Base-by-base conservation (phyloP, 108 stramenopile genomes). In the Nannochloropsis salina region DNA sequence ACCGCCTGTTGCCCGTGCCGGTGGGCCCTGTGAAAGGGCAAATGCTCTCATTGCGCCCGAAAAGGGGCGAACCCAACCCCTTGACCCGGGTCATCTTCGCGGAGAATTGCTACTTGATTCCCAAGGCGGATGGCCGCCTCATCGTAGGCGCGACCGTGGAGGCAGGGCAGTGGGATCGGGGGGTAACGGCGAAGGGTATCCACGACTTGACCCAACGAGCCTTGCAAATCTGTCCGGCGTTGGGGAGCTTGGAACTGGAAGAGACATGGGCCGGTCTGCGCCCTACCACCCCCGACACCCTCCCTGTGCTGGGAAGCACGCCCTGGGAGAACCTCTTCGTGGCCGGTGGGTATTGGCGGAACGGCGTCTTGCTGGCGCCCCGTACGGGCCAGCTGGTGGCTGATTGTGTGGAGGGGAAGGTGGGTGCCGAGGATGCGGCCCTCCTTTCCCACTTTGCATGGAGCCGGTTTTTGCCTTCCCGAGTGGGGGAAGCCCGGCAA, bases 291-390 rank as follows among this genome's bases (percentile, higher is more conserved):
- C 95, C 95, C 3, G 96, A 97, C 90, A 95, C 94, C 84, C 91
- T 93, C 42, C 96, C 96, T 1, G 93, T 97, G n/a, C 84, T 97
- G 40, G 96, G 96, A 9, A 85, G 91, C 41, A 83, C 86, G 31
- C 84, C 79, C 42, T 96, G 94, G 94, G 88, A 93, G 11, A 95
- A 94, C 87, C 86, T 97, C 12, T 96, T 88, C 80, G 61, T 96
- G 80, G 95, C 95, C 9, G 96, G 96, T 9, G 96, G 96, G 9
- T 96, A 97, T 85, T 97, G 96, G 96, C 90, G 96, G 22, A 97
- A 97, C 88, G 96, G 96, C 20, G 95, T 97, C 6, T 86, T 97
- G 43, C 86, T 97, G 80, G 95, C 95, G 61, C 96, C 96, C 43
- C 94, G 95, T 84, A 95, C 95, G 12, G 89, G 80, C 42, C 89